Base-by-base conservation (phyloP, 257 asterid species). In the Solanum etuberosum region DNA sequence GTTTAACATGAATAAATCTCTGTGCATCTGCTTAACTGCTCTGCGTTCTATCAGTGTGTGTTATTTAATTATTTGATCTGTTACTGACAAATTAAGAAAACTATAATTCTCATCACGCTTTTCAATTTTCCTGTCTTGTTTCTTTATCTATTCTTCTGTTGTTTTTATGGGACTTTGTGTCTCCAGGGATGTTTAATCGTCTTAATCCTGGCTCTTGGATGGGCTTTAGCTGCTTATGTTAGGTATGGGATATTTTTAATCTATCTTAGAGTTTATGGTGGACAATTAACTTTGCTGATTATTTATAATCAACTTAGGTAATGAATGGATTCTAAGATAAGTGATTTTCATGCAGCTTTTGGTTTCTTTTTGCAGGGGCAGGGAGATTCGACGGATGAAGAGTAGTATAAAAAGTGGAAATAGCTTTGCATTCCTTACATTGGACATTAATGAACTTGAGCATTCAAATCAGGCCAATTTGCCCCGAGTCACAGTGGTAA, bases 401-500 rank as follows among this genome's bases (percentile, higher is more conserved):
- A 88, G 92, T 83, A 90, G 92, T 90, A 87, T 86, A 88, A 91
- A 89, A 91, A 57, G 86, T 86, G 99, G 99, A 86, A 94, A 97
- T 87, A 83, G 38, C 92, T 95, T 97, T 89, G 94, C 97, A 67
- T 96, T 97, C 91, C 96, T 97, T 59, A 93, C 89, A 89, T 82
- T 80, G 85, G 95, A 97, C 89, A 91, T 97, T 27, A 91, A 93
- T 90, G 98, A 94, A 23, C 98, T 97, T 9, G 96, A 95, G 92
- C 97, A 95, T 90, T 94, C 95, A 86, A 93, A 89, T 86, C 98
- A 97, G 93, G 91, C 85, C 91, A 90, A 91, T 21, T 93, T 97
- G 93, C 99, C 99, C 34, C 94, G 92, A 89, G 98, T 97, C 88
- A 88, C 99, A 81, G 98, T 97, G 71, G 98, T 97, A 86, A 94